Evolutionary conservation across 345 rosid genomes (phyloP).

Genomic region (Sisymbrium irio): DNA sequence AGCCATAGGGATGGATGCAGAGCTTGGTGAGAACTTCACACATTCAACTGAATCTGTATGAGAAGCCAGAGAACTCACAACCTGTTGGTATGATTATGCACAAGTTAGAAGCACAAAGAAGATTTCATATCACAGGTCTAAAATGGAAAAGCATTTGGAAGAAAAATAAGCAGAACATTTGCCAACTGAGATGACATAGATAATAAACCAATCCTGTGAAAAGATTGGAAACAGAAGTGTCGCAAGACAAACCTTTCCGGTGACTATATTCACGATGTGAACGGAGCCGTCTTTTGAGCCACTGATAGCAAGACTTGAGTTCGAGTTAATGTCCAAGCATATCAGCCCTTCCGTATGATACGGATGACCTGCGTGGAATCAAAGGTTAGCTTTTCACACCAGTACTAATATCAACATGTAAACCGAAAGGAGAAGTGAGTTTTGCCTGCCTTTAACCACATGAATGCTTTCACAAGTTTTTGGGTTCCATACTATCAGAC

Average conservation of each 20-base stretch:
- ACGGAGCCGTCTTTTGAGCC: slow-evolving; percentile 79
- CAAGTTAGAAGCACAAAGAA: not conserved
- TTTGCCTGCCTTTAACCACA: slow-evolving; percentile 58
- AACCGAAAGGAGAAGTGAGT: not conserved
- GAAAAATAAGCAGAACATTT: not conserved
- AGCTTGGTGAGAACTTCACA: slow-evolving; percentile 59
- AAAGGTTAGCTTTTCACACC: not conserved
- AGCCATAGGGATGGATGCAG: slow-evolving; percentile 47
- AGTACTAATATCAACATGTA: not conserved
- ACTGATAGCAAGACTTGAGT: slow-evolving; percentile 72
- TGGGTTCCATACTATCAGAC: slow-evolving; percentile 88
- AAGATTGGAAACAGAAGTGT: not conserved
- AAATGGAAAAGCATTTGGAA: not conserved
- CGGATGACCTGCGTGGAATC: slow-evolving; percentile 60
- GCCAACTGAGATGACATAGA: not conserved
- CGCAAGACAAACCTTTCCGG: slow-evolving; percentile 71
- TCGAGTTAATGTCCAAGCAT: slow-evolving; percentile 68
- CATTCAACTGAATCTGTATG: slow-evolving; percentile 79
- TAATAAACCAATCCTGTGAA: not conserved
- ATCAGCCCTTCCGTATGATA: slow-evolving; percentile 79
- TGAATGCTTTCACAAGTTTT: slow-evolving; percentile 70
- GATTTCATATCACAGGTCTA: not conserved
- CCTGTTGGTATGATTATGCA: slow-evolving; percentile 44
- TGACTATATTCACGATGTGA: slow-evolving; percentile 71
- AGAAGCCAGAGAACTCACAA: slow-evolving; percentile 62